Evolutionary conservation across 768 basidiomycete species (phyloP).

Genomic region (Paxillus rubicundulus): DNA sequence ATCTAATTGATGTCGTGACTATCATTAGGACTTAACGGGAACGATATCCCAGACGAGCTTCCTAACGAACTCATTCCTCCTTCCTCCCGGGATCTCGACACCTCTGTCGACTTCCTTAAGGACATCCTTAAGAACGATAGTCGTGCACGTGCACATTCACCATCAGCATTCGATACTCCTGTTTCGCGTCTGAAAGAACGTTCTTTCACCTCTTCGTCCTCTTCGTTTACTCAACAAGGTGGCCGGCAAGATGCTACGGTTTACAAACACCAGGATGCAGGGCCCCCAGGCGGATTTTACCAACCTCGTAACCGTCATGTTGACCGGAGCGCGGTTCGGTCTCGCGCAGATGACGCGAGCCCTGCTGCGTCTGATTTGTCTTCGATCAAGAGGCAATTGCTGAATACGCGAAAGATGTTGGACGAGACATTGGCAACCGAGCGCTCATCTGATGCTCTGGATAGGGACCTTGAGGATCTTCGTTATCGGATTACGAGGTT

Average conservation of each 20-base stretch:
- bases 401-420: conserved; percentile 75
- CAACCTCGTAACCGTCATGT: conserved; percentile 80
- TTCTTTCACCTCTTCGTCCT: conserved; percentile 56
- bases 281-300: conserved; percentile 65
- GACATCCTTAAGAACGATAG: conserved; percentile 85
- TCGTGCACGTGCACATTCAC: conserved; percentile 56
- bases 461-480: conserved; percentile 84
- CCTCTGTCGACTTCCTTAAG: conserved; percentile 86
- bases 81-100: conserved; percentile 84
- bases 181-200: conserved; percentile 65
- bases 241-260: conserved; percentile 84
- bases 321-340: conserved; percentile 78
- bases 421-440: conserved; percentile 70
- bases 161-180: conserved; percentile 48
- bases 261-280: conserved; percentile 77
- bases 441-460: conserved; percentile 84
- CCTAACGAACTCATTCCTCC: conserved; percentile 90
- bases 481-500: conserved; percentile 82
- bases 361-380: conserved; percentile 63
- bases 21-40: conserved; percentile 80
- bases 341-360: conserved; percentile 62
- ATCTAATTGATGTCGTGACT: not conserved
- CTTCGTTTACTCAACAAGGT: conserved; percentile 47
- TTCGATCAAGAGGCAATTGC: conserved; percentile 84
- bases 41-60: conserved; percentile 81